Percentiles rank a stretch among this genome's conserved stretches.
These are phyloP conservation scores for Penicillium sp. DNA, from an alignment of 2,329 filamentous ascomycete species.

Conservation along the genomic window DNA sequence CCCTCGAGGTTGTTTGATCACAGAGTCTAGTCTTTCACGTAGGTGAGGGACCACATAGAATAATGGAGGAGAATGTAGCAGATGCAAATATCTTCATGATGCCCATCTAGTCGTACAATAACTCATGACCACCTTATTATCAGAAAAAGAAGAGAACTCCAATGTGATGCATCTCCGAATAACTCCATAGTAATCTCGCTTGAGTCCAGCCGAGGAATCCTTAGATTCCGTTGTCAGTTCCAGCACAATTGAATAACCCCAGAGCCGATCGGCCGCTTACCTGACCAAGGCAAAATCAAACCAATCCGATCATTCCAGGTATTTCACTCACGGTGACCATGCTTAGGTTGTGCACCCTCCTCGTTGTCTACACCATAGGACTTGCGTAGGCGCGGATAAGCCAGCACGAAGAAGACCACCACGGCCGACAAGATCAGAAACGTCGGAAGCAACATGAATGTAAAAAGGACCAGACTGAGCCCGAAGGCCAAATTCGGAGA, in stretches of 20 bases:
- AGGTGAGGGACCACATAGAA: too few species aligned
- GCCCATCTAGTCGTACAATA: too few species aligned
- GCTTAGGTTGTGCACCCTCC: not conserved
- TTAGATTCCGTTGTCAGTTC: not conserved
- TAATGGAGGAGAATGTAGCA: too few species aligned
- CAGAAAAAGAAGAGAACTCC: not conserved
- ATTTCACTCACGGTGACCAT: not conserved
- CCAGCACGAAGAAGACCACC: slow-evolving; percentile 34
- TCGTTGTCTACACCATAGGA: slow-evolving; percentile 9
- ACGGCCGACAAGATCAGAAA: slow-evolving; percentile 36
- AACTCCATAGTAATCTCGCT: slow-evolving; percentile 2
- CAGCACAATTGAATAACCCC: not conserved
- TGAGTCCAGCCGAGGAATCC: not conserved
- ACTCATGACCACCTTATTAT: too few species aligned
- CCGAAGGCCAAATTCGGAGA: slow-evolving; percentile 33
- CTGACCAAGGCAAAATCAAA: not conserved
- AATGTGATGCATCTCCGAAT: not conserved
- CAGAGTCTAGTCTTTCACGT: too few species aligned
- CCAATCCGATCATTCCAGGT: not conserved
- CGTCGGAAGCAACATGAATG: slow-evolving; percentile 40
- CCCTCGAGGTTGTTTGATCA: too few species aligned
- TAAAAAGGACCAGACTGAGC: slow-evolving; percentile 36
- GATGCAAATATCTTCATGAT: too few species aligned
- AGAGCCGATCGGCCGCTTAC: not conserved
- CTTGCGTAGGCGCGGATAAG: slow-evolving; percentile 33